phyloP scores from a whole-genome alignment of 2,329 filamentous ascomycete genomes.

The Phialocephala subalpina region DNA sequence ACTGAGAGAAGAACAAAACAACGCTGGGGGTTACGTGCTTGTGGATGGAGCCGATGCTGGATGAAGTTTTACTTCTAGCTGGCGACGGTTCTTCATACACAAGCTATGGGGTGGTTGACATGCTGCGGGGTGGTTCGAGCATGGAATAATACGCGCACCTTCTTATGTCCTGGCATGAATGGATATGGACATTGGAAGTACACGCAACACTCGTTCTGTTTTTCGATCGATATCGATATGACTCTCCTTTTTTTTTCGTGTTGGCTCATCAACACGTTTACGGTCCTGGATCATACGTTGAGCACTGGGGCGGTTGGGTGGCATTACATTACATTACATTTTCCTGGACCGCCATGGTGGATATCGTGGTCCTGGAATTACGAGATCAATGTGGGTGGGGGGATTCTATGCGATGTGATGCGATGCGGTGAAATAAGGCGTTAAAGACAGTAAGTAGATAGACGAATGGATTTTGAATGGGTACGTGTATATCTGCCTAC shows the following conservation, averaged over 20 bases:
- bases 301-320: too few species aligned
- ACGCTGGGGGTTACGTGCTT: too few species aligned
- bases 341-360: too few species aligned
- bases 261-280: not conserved
- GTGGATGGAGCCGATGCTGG: not conserved
- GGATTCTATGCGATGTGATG: not conserved
- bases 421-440: not conserved
- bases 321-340: too few species aligned
- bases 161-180: not conserved
- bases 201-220: not conserved
- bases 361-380: too few species aligned
- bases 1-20: too few species aligned
- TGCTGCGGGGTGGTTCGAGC: not conserved
- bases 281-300: not conserved
- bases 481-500: not conserved
- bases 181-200: not conserved
- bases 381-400: too few species aligned
- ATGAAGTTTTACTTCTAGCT: not conserved
- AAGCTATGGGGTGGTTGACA: too few species aligned
- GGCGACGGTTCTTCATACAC: too few species aligned
- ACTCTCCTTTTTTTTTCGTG: not conserved
- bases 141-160: not conserved
- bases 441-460: not conserved
- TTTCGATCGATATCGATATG: too few species aligned
- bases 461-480: conserved; percentile 1